These are phyloP conservation scores for Tricholomella constricta DNA, from an alignment of 768 basidiomycete species.

Conservation along the genomic window DNA sequence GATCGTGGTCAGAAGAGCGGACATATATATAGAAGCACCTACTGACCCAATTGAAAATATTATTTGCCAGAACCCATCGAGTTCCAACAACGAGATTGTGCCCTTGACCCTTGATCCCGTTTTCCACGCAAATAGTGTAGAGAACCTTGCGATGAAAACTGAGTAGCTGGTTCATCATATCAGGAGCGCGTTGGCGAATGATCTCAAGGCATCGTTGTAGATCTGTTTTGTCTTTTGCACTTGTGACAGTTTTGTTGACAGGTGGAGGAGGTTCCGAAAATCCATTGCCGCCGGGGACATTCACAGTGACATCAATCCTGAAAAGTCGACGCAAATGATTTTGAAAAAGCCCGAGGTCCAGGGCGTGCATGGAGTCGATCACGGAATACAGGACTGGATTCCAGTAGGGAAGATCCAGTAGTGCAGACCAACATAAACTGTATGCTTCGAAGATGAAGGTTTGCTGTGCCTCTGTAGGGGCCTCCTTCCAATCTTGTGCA, in stretches of 20 bases:
- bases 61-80: conserved; percentile 20
- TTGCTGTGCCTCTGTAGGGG: conserved; percentile 14
- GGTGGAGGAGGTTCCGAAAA: background rate
- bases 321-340: no score
- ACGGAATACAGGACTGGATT: conserved; percentile 31
- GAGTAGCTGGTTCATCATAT: conserved; percentile 7
- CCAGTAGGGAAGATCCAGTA: conserved; percentile 42
- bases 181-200: background rate
- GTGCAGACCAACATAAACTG: conserved; percentile 30
- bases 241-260: background rate
- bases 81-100: conserved; percentile 21
- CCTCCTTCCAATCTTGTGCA: conserved; percentile 23
- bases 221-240: background rate
- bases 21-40: background rate
- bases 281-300: background rate
- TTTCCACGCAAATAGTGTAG: conserved; percentile 24
- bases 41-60: conserved; percentile 25
- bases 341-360: conserved; percentile 33
- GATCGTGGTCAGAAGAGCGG: background rate
- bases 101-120: conserved; percentile 8
- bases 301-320: background rate
- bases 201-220: background rate
- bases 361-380: conserved; percentile 44
- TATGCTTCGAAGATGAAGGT: conserved; percentile 18
- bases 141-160: conserved; percentile 12